Base-by-base conservation (phyloP, 371 early-diverging fungal genomes). In the Parasitella parasitica region DNA sequence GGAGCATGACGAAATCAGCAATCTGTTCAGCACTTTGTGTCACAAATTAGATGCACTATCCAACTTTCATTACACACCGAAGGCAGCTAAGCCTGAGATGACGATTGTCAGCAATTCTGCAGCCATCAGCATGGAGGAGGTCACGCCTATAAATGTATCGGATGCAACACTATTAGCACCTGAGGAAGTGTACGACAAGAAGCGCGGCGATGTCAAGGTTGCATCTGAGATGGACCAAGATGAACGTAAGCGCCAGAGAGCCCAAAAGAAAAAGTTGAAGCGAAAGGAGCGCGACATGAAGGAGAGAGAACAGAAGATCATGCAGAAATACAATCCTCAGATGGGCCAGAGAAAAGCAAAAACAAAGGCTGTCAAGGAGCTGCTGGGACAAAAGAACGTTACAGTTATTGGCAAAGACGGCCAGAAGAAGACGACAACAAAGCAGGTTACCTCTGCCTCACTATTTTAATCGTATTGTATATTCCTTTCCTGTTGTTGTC, bases 41-140 rank as follows among this genome's bases (percentile, higher is more conserved):
- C 67, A 79, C 37, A 90, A 93, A 67, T 81, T 98, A 4, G 97
- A 98, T 68, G 91, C 96, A 1, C 85, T 98, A 34, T 88, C 91
- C 74, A 94, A 96, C 81, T 95, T 89, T 85, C 93, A 96, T 70
- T 97, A 84, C 75, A 86, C 93, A 34, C 98, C 97, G 41, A 89
- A 87, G 69, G 82, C 83, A 59, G 72, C 85, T 54, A 85, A 85
- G 66, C 78, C 89, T 20, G 93, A 96, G 60, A 82, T 95, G 58
- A 82, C 83, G 9, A 89, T 97, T 53, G 85, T 89, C 54, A 81
- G 90, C 51, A 87, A 90, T 58, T 89, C 93, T 22, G 91, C 97
- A 6, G 93, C 98, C 2, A 88, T 98, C 64, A 81, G 88, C 49
- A 91, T 97, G 90, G 98, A 98, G 77, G 98, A 98, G 73, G 90